phyloP scores from a whole-genome alignment of 2,329 filamentous ascomycete genomes.

The Macrophomina tecta region DNA sequence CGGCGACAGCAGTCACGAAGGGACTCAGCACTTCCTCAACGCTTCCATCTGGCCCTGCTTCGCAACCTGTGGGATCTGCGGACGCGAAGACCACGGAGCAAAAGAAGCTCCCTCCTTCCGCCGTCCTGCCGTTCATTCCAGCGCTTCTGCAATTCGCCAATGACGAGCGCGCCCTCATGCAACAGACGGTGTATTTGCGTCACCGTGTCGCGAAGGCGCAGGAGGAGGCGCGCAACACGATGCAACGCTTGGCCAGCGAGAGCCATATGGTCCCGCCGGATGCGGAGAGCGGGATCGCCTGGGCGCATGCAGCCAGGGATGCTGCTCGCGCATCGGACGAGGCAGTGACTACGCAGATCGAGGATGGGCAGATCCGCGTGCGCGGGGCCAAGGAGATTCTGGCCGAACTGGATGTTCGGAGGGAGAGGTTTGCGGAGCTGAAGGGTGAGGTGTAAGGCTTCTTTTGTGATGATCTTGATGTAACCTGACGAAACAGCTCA shows the following conservation, averaged over 20 bases:
- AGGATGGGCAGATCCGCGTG: neutral
- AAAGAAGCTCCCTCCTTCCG: slow-evolving; percentile 26
- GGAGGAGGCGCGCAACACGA: slow-evolving; percentile 37
- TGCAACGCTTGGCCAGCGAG: slow-evolving; percentile 45
- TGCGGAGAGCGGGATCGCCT: slow-evolving; percentile 19
- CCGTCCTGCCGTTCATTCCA: slow-evolving; percentile 40
- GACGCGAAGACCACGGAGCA: neutral
- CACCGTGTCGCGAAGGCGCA: slow-evolving; percentile 40
- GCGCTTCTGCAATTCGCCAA: slow-evolving; percentile 36
- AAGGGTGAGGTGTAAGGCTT: slow-evolving; percentile 7
- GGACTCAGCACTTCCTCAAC: neutral
- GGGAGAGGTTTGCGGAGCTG: neutral
- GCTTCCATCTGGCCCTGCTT: neutral
- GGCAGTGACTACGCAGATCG: slow-evolving; percentile 3
- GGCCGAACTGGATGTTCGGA: slow-evolving; percentile 20
- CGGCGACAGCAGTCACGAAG: slow-evolving; percentile 13
- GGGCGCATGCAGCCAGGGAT: slow-evolving; percentile 29
- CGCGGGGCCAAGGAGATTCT: slow-evolving; percentile 23
- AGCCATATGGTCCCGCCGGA: slow-evolving; percentile 46
- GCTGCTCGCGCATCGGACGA: slow-evolving; percentile 4
- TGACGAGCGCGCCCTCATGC: slow-evolving; percentile 41
- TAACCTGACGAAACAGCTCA: no score
- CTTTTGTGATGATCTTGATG: neutral
- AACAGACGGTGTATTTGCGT: slow-evolving; percentile 44
- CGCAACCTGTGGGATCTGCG: neutral